Evolutionary conservation across 257 asterid species (phyloP).

Genomic region (Solanum sitiens): DNA sequence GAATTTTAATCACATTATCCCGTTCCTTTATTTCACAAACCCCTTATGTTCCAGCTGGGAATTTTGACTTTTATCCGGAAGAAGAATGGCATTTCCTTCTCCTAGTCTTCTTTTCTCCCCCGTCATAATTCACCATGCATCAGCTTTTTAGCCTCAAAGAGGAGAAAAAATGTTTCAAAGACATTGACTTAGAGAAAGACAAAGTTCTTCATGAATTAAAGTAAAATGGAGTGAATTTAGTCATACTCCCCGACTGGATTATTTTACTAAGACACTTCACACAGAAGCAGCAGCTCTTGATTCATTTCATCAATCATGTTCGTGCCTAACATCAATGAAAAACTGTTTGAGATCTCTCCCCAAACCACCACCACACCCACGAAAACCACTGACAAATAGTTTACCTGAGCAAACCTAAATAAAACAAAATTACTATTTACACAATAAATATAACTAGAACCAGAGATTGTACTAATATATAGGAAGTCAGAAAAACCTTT

Average conservation of each 20-base stretch:
- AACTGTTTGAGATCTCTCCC: not conserved
- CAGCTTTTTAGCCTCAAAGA: not conserved
- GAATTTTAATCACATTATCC: not conserved
- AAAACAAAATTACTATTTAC: not conserved
- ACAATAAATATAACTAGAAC: not conserved
- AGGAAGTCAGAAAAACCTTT: slow-evolving; percentile 48
- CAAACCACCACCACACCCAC: not conserved
- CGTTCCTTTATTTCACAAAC: not conserved
- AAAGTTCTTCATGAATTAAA: not conserved
- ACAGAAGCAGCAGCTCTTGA: not conserved
- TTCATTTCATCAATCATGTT: not conserved
- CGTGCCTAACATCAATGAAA: not conserved
- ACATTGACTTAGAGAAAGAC: not conserved
- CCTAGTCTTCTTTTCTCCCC: not conserved
- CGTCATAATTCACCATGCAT: not conserved
- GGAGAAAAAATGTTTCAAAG: not conserved
- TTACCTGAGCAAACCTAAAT: not conserved
- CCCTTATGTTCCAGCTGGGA: not conserved
- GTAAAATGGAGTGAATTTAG: not conserved
- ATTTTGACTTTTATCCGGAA: not conserved
- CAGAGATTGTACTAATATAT: not conserved
- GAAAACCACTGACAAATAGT: not conserved
- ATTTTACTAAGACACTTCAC: not conserved
- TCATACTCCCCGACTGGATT: not conserved
- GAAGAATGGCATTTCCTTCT: not conserved